Base-by-base conservation (phyloP, 2,329 filamentous ascomycete species). In the Sporothrix curviconia region DNA sequence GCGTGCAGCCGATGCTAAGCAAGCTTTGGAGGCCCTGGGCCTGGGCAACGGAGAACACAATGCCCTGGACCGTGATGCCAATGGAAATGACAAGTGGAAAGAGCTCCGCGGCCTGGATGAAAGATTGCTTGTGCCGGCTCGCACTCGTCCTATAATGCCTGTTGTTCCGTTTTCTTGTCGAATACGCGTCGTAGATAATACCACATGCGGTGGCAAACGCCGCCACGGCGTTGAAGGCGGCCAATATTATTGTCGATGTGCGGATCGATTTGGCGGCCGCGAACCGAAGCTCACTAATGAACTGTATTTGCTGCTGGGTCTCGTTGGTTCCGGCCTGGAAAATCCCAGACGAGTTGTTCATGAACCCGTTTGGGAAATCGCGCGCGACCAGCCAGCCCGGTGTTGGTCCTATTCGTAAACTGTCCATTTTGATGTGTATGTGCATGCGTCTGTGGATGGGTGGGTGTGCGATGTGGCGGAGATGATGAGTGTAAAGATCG, bases 181-280 rank as follows among this genome's bases (percentile, higher is more conserved):
- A 71, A 65, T 81, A 83, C 62, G 76, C 78, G 60, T 84, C 79
- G 67, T 78, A 79, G 40, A 83, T 67, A 54, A 86, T 84, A 25
- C 80, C 80, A 25, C 74, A 62, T 9, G 79, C 78, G 7, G 81
- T 82, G 17, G 75, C 74, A 57, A 82, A 76, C 4, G 82, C 81
- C 17, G 79, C 79, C 54, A 83, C 66, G 22, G 80, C 75, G 67
- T 86, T 86, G 71, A 85, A 84, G 56, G 74, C 70, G 36, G 82
- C 78, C 56, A 86, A 73, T 59, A 85, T 81, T 57, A 85, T 78
- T 43, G 80, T 81, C 24, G 82, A 84, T 17, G 79, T 83, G 63
- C 83, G 76, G 64, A 84, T 74, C 34, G 81, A 84, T 64, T 78
- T 82, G 61, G 77, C 76, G 15, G 77, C 74, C 30, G 76, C 74